Evolutionary conservation across 2,329 filamentous ascomycete species (phyloP), one percentile per base, ranked within the genome.

Genomic region (Pezicula rhizophila): DNA sequence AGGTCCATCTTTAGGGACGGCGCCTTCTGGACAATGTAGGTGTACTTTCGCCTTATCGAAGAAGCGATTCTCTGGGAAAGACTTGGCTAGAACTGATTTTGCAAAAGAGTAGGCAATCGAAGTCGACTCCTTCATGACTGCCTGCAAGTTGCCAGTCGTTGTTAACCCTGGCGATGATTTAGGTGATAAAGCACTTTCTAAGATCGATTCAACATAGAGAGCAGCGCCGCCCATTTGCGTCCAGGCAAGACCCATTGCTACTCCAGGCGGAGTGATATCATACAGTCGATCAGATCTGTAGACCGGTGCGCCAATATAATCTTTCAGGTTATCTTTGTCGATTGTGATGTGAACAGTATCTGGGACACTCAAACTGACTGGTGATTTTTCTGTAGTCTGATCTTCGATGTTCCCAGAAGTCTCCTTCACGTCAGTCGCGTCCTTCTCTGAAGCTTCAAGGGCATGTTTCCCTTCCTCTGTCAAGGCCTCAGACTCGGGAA

Each of bases 221-320:
- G 93, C 93, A 4, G 93, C 89, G 51, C 93, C 93, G 52, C 93
- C 93, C 80, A 99, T 89, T 64, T 90, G 89, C 7, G 95, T 99
- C 93, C 93, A 99, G 7, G 93, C 93, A 46, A 99, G 79, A 56
- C 93, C 93, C 93, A 99, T 97, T 18, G 91, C 88, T 14, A 99
- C 93, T 68, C 93, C 93, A 2, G 93, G 81, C 4, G 95, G 93
- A 51, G 90, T 96, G 42, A 84, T 82, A 61, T 99, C 93, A 73
- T 97, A 99, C 12, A 99, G 77, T 47, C 95, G 84, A 68, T 99
- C 93, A 4, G 93, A 89, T 0, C 90, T 99, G 71, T 96, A 99
- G 47, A 97, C 81, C 1, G 93, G 91, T 2, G 93, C 91, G 2
- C 93, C 93, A 51, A 99, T 92, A 64, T 96, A 99, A 68, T 99